A percentile compares a stretch with the other conserved stretches of the same genome.
These are phyloP conservation scores for Apophysomyces ossiformis DNA, from an alignment of 371 early-diverging fungal species.

Conservation along the genomic window DNA sequence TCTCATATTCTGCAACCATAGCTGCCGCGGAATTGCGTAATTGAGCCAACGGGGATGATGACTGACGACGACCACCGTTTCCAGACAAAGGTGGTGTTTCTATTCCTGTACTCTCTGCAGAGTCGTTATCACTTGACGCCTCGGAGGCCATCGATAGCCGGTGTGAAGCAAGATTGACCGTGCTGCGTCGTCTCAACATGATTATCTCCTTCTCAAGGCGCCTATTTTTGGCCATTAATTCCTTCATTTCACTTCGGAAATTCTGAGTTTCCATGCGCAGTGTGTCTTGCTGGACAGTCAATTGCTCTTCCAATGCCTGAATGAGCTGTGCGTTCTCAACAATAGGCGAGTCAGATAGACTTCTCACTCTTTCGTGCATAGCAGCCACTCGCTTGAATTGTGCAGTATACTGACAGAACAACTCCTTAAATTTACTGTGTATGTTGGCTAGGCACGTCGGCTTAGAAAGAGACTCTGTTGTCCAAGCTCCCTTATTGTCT, in stretches of 20 bases:
- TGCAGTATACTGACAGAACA: constrained; percentile 8
- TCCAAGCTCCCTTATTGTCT: not conserved
- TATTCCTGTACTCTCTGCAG: not conserved
- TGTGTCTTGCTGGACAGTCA: not conserved
- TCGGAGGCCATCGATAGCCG: constrained; percentile 1
- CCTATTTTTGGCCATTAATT: constrained; percentile 1
- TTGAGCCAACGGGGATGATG: not conserved
- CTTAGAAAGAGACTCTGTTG: not conserved
- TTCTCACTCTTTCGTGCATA: not conserved
- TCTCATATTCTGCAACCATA: constrained; percentile 16
- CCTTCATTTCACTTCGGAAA: constrained; percentile 9
- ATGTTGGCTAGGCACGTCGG: not conserved
- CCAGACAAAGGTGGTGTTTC: not conserved
- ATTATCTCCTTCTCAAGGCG: not conserved
- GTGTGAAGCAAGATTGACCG: not conserved
- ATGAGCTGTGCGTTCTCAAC: not conserved
- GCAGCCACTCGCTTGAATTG: not conserved
- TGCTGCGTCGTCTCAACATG: not conserved
- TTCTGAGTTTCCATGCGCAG: constrained; percentile 2
- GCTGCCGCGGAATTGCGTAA: not conserved
- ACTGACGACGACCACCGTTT: not conserved
- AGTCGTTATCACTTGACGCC: not conserved
- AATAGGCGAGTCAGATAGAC: not conserved
- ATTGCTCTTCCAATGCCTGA: not conserved
- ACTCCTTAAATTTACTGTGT: not conserved